These are phyloP conservation scores for Suhomyces xylopsoci DNA, from an alignment of 805 yeast species.

Conservation along the genomic window DNA sequence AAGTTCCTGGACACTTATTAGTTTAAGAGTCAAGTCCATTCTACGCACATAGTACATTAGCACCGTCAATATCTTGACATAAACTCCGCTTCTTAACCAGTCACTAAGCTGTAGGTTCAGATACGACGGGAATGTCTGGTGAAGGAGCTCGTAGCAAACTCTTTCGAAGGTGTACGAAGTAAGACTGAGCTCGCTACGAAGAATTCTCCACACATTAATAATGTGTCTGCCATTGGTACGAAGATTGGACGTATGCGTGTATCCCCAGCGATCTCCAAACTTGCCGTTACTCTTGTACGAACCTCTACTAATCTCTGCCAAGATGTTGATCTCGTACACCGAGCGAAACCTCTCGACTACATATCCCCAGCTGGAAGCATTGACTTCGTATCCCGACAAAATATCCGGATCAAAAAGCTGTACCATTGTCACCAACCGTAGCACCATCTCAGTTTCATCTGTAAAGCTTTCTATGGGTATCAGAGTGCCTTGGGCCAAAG, in stretches of 20 bases:
- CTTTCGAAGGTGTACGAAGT: conserved; percentile 75
- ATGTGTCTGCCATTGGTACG: conserved; percentile 77
- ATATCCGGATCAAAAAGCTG: conserved; percentile 81
- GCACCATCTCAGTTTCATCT: conserved; percentile 59
- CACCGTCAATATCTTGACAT: conserved; percentile 32
- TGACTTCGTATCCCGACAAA: conserved; percentile 80
- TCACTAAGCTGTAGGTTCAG: conserved; percentile 45
- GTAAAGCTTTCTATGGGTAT: conserved; percentile 28
- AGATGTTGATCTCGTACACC: conserved; percentile 49
- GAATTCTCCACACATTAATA: conserved; percentile 78
- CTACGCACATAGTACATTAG: conserved; percentile 47
- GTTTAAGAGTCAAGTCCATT: conserved; percentile 40
- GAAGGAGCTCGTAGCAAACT: conserved; percentile 64
- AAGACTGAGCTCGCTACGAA: conserved; percentile 61
- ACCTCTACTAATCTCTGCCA: conserved; percentile 62
- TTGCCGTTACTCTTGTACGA: conserved; percentile 46
- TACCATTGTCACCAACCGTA: conserved; percentile 52
- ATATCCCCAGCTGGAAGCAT: conserved; percentile 87
- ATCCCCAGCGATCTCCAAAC: conserved; percentile 74
- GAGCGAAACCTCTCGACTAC: conserved; percentile 58
- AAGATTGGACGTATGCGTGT: conserved; percentile 69
- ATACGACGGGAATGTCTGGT: conserved; percentile 64
- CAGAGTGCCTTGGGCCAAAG: conserved; percentile 1
- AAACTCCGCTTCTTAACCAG: conserved; percentile 36
- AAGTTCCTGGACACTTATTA: conserved; percentile 62